These are phyloP conservation scores for Galeopsis tetrahit DNA, from an alignment of 257 asterid species.

Conservation along the genomic window DNA sequence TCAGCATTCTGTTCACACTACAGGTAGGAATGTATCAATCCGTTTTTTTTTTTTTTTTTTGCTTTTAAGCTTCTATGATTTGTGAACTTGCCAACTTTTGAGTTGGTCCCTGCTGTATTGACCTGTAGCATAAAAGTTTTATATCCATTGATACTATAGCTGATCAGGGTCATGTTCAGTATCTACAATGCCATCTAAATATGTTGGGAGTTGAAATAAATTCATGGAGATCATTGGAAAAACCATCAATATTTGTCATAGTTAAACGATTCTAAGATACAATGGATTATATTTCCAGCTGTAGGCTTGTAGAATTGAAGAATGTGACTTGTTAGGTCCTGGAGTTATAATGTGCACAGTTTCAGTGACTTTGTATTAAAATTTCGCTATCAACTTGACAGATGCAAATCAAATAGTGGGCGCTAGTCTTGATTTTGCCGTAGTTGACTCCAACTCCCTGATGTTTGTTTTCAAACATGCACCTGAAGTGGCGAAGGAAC, in stretches of 20 bases:
- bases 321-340: neutral
- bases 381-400: slow-evolving; percentile 45
- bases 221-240: slow-evolving; percentile 17
- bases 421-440: slow-evolving; percentile 82
- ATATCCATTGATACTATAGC: neutral
- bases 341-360: slow-evolving; percentile 18
- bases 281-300: slow-evolving; percentile 11
- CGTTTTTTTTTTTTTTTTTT: neutral
- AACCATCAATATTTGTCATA: neutral
- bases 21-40: slow-evolving; percentile 55
- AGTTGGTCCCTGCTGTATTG: slow-evolving; percentile 23
- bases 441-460: slow-evolving; percentile 88
- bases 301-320: slow-evolving; percentile 14
- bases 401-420: slow-evolving; percentile 66
- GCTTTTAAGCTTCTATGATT: slow-evolving; percentile 9
- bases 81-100: slow-evolving; percentile 18
- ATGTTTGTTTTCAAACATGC: slow-evolving; percentile 86
- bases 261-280: slow-evolving; percentile 9
- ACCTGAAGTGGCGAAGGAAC: slow-evolving; percentile 70
- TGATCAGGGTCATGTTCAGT: slow-evolving; percentile 17
- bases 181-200: slow-evolving; percentile 23
- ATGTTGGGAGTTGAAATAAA: slow-evolving; percentile 9
- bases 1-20: slow-evolving; percentile 79
- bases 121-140: slow-evolving; percentile 22
- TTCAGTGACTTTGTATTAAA: slow-evolving; percentile 1